phyloP scores from a whole-genome alignment of 2,329 filamentous ascomycete genomes.

The Bipolaris victoriae region DNA sequence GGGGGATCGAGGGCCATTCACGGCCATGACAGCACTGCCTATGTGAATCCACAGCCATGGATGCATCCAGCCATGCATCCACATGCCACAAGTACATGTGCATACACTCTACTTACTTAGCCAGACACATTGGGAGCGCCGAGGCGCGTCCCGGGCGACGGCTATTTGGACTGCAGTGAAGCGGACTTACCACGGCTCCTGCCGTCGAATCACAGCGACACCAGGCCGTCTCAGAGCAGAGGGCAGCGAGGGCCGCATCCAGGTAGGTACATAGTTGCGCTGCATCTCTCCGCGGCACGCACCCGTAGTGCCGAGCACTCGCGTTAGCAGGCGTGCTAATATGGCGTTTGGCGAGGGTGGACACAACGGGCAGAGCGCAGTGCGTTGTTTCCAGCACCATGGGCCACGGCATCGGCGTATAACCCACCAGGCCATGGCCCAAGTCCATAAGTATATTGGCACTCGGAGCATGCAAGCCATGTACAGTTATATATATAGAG shows the following conservation, averaged over 20 bases:
- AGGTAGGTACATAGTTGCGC: background rate
- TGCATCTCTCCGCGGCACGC: background rate
- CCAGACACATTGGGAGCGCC: background rate
- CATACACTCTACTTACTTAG: too few relatives aligned
- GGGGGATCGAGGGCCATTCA: too few relatives aligned
- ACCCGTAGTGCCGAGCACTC: background rate
- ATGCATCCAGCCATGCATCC: background rate
- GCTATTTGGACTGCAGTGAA: background rate
- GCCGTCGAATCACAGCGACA: background rate
- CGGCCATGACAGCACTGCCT: background rate
- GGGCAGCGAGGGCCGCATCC: background rate
- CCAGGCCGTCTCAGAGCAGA: constrained; percentile 3
- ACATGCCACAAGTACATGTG: background rate
- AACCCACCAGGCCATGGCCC: background rate
- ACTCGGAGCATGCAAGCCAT: background rate
- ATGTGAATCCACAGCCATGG: background rate
- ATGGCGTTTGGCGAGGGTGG: constrained; percentile 2
- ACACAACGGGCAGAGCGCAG: too few relatives aligned
- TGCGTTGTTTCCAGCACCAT: constrained; percentile 10
- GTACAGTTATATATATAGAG: too few relatives aligned
- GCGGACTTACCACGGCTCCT: constrained; percentile 2
- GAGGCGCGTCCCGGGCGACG: background rate
- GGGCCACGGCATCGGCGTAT: constrained; percentile 18
- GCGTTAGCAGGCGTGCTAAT: constrained; percentile 8
- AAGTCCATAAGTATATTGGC: background rate